phyloP scores from a whole-genome alignment of 2,329 filamentous ascomycete species.

The Monosporascus ibericus region DNA sequence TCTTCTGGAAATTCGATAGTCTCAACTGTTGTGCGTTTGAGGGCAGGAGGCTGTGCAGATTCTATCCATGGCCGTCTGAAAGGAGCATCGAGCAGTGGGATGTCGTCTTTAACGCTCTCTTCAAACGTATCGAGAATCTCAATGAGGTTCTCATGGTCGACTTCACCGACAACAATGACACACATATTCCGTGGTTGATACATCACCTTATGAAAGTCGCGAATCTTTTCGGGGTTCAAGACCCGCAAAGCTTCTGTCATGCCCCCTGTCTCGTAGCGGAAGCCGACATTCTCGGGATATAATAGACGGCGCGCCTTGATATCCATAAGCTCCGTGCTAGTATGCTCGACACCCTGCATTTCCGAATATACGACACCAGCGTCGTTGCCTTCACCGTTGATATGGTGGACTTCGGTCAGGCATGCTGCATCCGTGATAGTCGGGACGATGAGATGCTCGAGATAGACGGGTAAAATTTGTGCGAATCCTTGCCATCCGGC shows the following conservation, averaged over 20 bases:
- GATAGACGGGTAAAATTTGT: slow-evolving; percentile 87
- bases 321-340: slow-evolving; percentile 79
- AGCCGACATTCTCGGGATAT: slow-evolving; percentile 85
- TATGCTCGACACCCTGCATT: slow-evolving; percentile 94
- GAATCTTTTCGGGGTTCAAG: slow-evolving; percentile 81
- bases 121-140: slow-evolving; percentile 84
- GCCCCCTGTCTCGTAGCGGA: slow-evolving; percentile 95
- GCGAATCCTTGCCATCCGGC: slow-evolving; percentile 97
- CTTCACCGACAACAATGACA: slow-evolving; percentile 84
- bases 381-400: slow-evolving; percentile 90
- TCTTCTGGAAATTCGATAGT: slow-evolving; percentile 92
- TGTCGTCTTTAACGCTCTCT: slow-evolving; percentile 73
- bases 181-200: slow-evolving; percentile 96
- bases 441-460: slow-evolving; percentile 88
- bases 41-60: slow-evolving; percentile 67
- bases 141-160: slow-evolving; percentile 75
- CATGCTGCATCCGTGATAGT: slow-evolving; percentile 90
- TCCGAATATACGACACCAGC: slow-evolving; percentile 97
- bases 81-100: slow-evolving; percentile 66
- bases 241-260: slow-evolving; percentile 89
- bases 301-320: slow-evolving; percentile 71
- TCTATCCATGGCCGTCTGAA: slow-evolving; percentile 91
- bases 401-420: slow-evolving; percentile 92
- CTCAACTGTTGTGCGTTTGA: slow-evolving; percentile 68
- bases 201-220: slow-evolving; percentile 93